Evolutionary conservation across 257 asterid genomes (phyloP).

Genomic region (Oldenlandia corymbosa): DNA sequence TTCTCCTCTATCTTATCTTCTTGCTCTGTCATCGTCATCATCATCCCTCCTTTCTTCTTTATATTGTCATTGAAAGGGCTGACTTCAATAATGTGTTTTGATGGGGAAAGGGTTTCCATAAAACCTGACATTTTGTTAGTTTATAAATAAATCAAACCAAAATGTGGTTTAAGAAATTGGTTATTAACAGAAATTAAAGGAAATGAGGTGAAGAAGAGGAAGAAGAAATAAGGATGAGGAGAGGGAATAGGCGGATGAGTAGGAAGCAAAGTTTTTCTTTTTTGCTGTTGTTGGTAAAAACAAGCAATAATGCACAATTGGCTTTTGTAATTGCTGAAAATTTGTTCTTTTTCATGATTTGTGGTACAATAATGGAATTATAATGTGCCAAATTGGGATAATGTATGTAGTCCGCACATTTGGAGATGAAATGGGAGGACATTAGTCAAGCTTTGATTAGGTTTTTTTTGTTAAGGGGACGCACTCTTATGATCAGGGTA

Average conservation of each 20-base stretch:
- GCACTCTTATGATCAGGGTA: no score
- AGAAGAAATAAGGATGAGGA: not conserved
- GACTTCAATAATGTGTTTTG: slow-evolving; percentile 1
- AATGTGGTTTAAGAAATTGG: not conserved
- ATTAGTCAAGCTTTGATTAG: not conserved
- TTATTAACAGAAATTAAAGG: not conserved
- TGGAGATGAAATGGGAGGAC: not conserved
- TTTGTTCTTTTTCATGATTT: not conserved
- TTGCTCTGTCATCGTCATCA: not conserved
- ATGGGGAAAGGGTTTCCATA: not conserved
- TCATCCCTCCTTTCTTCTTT: no score
- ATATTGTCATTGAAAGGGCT: slow-evolving; percentile 1
- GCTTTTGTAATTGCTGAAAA: no score
- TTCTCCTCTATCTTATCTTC: not conserved
- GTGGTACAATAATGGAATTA: not conserved
- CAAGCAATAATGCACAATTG: no score
- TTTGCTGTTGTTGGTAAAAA: no score
- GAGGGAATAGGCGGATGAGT: slow-evolving; percentile 13
- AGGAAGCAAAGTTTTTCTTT: slow-evolving; percentile 6
- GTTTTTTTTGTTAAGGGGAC: not conserved
- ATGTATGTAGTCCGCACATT: slow-evolving; percentile 5
- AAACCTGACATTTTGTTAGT: not conserved
- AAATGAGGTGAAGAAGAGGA: not conserved
- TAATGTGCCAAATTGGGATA: slow-evolving; percentile 6
- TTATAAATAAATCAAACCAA: not conserved